Conservation (phyloP, 805 yeast genomes). For the Spencermartinsiella europaea region DNA sequence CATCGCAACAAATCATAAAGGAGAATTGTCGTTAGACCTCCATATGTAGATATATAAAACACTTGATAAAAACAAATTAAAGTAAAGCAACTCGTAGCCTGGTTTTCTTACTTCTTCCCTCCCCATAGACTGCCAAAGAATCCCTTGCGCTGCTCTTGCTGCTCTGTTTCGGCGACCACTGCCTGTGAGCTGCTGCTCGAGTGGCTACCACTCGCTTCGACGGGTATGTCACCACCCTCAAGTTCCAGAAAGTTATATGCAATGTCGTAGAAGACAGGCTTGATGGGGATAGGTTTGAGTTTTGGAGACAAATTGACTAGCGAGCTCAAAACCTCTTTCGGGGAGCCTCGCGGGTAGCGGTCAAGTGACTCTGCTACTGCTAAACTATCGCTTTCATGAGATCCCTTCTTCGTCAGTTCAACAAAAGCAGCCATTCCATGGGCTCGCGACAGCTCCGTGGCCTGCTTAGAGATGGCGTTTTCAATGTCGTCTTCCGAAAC, state of each 20-base stretch:
- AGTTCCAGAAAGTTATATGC: conserved; percentile 76
- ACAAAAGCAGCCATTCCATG: conserved; percentile 36
- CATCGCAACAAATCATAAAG: no score
- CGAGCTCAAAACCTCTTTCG: conserved; percentile 22
- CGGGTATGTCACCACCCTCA: no score
- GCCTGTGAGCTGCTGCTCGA: neutral
- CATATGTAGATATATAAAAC: no score
- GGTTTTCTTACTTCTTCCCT: no score
- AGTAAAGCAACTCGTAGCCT: no score
- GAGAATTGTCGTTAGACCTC: no score
- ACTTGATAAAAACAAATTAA: no score
- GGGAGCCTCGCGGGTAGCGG: conserved; percentile 34
- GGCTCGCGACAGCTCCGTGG: conserved; percentile 15
- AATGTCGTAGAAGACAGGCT: conserved; percentile 88
- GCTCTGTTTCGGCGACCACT: conserved; percentile 7
- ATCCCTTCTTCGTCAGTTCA: conserved; percentile 13
- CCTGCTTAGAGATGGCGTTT: conserved; percentile 3
- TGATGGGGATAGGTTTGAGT: conserved; percentile 62
- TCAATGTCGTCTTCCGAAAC: conserved; percentile 12
- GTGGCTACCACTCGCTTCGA: no score
- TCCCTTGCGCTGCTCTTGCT: conserved; percentile 49
- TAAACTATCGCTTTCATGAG: neutral
- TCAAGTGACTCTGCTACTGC: conserved; percentile 44
- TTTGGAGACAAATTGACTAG: conserved; percentile 32
- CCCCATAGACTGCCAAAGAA: conserved; percentile 49